Base-by-base conservation (phyloP, 1,139 yeast genomes). In the Ashbya aceris region DNA sequence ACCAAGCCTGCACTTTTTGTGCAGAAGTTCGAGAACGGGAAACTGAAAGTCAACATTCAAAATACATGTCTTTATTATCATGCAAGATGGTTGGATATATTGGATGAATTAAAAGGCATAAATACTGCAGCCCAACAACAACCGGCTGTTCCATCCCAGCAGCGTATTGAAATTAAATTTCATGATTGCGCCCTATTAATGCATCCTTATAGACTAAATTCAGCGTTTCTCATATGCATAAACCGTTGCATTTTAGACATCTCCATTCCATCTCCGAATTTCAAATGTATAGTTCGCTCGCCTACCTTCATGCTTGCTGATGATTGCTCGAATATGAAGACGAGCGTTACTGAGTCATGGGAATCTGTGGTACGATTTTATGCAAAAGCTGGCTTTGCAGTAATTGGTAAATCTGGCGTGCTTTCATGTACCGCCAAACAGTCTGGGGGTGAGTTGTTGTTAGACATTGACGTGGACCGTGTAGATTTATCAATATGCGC, bases 401-500 rank as follows among this genome's bases (percentile, higher is more conserved):
- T 51, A 2, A 41, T 58, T 13, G 61, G 60, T 3, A 52, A 46
- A 33, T 10, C 52, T 4, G 54, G 48, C 20, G 40, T 45, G 9
- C 7, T 40, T 1, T 40, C 41, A 20, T 14, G 49, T 4, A 29
- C 30, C 9, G 14, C 40, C 8, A 36, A 31, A 3, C 28, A 36
- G 7, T 7, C 42, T 0, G 27, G 45, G 0, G 44, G 37, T 2
- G 28, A 62, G 7, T 41, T 74, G 4, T 75, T 73, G 40, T 43
- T 78, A 28, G 71, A 69, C 40, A 55, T 79, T 10, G 69, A 70
- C 38, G 55, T 76, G 10, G 83, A 77, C 42, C 66, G 69, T 10
- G 55, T 74, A 14, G 70, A 67, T 23, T 40, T 82, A 1, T 79
- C 80, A 32, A 53, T 86, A 2, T 87, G 96, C 64, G 91, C 96